Percentiles rank a stretch among this genome's conserved stretches.
Evolutionary conservation across 2,329 filamentous ascomycete genomes (phyloP).

Genomic region (Colletotrichum sp.): DNA sequence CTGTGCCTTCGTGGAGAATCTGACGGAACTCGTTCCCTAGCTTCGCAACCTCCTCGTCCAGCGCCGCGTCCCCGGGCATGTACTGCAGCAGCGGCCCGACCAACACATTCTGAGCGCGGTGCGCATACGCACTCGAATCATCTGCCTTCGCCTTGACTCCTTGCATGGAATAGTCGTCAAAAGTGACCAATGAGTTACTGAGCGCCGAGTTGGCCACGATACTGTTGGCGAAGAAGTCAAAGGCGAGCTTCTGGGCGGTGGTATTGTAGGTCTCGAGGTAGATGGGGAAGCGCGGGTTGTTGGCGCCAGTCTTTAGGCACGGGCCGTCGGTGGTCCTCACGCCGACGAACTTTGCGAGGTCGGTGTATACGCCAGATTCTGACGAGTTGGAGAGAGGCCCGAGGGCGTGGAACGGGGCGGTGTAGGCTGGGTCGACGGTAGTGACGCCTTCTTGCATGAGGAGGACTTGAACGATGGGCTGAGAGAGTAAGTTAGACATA

Average conservation of each 20-base stretch:
- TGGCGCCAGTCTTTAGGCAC: conserved; percentile 44
- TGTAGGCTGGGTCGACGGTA: conserved; percentile 41
- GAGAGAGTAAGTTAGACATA: not conserved
- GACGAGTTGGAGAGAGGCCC: conserved; percentile 36
- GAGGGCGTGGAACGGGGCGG: conserved; percentile 45
- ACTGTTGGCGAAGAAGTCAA: conserved; percentile 33
- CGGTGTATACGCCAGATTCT: conserved; percentile 43
- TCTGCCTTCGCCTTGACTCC: conserved; percentile 43
- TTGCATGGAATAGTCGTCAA: conserved; percentile 57
- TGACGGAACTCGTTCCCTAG: conserved; percentile 41
- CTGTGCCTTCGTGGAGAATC: conserved; percentile 37
- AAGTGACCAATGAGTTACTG: conserved; percentile 51
- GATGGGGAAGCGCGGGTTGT: conserved; percentile 47
- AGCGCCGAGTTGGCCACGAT: conserved; percentile 16
- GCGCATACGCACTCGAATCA: conserved; percentile 48
- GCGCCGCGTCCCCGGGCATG: conserved; percentile 30
- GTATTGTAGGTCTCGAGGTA: conserved; percentile 43
- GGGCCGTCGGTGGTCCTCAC: conserved; percentile 37
- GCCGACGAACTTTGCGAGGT: conserved; percentile 47
- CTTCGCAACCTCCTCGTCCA: conserved; percentile 33
- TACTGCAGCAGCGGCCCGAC: conserved; percentile 40
- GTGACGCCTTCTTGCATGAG: conserved; percentile 47
- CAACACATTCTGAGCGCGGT: conserved; percentile 47
- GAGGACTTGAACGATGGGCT: conserved; percentile 44
- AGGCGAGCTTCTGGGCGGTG: conserved; percentile 29